Evolutionary conservation across 108 stramenopile genomes (phyloP), one percentile per base, ranked within the genome.

Genomic region (Skeletonema marinoi): DNA sequence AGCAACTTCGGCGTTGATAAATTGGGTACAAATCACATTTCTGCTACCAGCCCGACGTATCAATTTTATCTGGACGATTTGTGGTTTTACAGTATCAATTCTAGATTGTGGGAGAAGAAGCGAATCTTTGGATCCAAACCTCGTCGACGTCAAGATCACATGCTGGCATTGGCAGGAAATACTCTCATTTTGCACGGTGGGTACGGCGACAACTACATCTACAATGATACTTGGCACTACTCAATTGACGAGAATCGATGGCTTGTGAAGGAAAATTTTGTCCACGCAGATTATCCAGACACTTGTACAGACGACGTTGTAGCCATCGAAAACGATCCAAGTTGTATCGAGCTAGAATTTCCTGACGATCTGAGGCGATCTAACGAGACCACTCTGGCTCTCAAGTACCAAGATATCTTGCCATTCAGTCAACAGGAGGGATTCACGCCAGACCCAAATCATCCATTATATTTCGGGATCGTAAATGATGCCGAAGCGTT

Each of bases 201-300:
- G 1, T 96, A 77, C 75, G 64, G 76, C 56, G 78, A 89, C 79
- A 93, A 94, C 67, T 65, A 80, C 70, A 85, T 86, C 71, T 91
- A 84, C 81, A 85, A 91, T 35, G 95, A 96, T 61, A 88, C 90
- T 25, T 96, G 95, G 95, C 79, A 91, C 59, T 93, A 88, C 76
- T 89, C 92, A 74, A 88, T 89, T 42, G 74, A 73, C 3, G 78
- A 90, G 8, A 62, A 68, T 39, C 64, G 78, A n/a, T 96, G 93
- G 95, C 61, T 92, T 16, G 73, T 90, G 60, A 93, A 92, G 62
- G 87, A 59, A 2, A 36, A 66, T 31, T 90, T 88, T 62, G 91
- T 93, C n/a, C 86, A 90, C 61, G 75, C 93, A 11, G 51, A 66
- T 46, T 96, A 75, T 65, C 95, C 95, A 14, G 69, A 81, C 42